Evolutionary conservation across 2,329 filamentous ascomycete species (phyloP), one percentile per base, ranked within the genome.

Genomic region (Albophoma yamanashiensis): DNA sequence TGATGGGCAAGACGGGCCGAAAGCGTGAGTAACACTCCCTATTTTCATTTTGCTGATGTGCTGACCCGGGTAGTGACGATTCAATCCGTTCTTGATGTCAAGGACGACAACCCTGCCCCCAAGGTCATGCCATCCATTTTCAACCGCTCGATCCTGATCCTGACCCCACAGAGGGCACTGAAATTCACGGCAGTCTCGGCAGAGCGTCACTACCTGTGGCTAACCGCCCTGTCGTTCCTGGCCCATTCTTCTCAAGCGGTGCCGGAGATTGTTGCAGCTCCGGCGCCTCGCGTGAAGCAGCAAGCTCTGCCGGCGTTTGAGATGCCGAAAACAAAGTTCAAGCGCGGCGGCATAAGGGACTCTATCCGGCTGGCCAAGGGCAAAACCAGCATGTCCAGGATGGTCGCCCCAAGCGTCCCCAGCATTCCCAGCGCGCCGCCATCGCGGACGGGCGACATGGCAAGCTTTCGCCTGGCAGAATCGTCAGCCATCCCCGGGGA

Each of bases 61-160:
- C 70, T 76, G 74, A 77, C 70, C 56, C 39, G 61, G 62, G 39
- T 68, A 97, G 92, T 99, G 68, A 85, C 82, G 12, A 97, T 99
- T 64, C 93, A 97, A 78, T 97, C 94, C 12, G 94, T 99, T 5
- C 81, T 99, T 38, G 94, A 99, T 68, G 94, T 99, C 64, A 95
- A 95, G 74, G 94, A 99, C 67, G 91, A 94, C 69, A 96, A 94
- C 63, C 85, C 91, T 8, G 73, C 90, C 45, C 93, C 93, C 1
- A 94, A 89, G 71, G 88, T 88, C 58, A 69, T 73, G 42, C 75
- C 81, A 8, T 73, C 78, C 27, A 77, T 91, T 12, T 97, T 97
- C 77, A 91, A 95, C 74, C 87, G 94, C 58, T 97, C 94, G 0
- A 97, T 99, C 66, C 77, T 99, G 56, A 96, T 99, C 65, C 75